Conservation (phyloP, 495 filamentous ascomycete genomes). For the Penicillium flavigenum region DNA sequence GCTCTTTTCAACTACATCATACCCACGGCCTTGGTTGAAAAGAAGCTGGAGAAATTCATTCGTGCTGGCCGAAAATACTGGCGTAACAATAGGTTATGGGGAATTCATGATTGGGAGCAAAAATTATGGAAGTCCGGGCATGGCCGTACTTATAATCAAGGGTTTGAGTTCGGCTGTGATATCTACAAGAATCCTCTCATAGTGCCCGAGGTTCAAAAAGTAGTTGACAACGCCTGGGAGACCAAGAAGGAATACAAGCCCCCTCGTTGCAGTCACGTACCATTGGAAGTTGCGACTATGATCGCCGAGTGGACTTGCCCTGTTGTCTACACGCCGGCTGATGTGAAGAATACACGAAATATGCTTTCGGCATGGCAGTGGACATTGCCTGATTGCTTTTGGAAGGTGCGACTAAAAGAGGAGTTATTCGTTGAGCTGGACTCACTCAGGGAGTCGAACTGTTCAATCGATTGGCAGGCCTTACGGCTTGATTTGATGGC, state of each 20-base stretch:
- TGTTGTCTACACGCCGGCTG: not conserved
- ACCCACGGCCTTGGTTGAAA: not conserved
- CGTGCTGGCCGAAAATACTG: not conserved
- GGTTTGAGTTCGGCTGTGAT: not conserved
- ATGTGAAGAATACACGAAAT: not conserved
- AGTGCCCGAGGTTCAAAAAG: not conserved
- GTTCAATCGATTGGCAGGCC: not conserved
- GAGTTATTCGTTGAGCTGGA: not conserved
- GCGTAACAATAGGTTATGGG: not conserved
- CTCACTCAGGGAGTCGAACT: not conserved
- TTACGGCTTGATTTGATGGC: not conserved
- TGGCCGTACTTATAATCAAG: too few relatives aligned
- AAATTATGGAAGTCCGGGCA: too few relatives aligned
- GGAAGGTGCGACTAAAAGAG: not conserved
- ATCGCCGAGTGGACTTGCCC: not conserved
- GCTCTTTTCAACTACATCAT: not conserved
- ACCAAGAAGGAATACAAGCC: not conserved
- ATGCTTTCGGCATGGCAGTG: not conserved
- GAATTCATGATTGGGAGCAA: not conserved
- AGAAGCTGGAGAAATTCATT: not conserved
- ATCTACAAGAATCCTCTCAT: not conserved
- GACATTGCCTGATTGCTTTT: not conserved
- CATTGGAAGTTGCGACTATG: not conserved
- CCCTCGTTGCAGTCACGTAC: not conserved
- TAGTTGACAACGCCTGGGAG: not conserved